These are phyloP conservation scores for Wickerhamiella domercqiae DNA, from an alignment of 805 yeast species.

Conservation along the genomic window DNA sequence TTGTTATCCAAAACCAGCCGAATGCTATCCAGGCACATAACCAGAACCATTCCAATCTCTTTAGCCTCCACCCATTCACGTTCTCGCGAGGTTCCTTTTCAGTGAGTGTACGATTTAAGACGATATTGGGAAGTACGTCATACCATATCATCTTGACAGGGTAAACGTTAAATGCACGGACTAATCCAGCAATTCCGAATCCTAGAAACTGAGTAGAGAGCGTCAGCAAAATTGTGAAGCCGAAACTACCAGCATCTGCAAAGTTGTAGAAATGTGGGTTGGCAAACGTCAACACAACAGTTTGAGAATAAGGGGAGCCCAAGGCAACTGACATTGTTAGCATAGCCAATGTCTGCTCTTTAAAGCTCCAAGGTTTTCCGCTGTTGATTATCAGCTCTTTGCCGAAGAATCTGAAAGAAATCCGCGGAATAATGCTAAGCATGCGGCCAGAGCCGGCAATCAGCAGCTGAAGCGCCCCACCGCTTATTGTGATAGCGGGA, in stretches of 20 bases:
- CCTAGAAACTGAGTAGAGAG: conserved; percentile 49
- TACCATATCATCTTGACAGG: conserved; percentile 44
- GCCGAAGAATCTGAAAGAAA: conserved; percentile 6
- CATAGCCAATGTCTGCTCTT: conserved; percentile 31
- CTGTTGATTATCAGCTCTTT: conserved; percentile 1
- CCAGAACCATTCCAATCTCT: conserved; percentile 36
- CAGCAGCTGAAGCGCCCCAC: conserved; percentile 41
- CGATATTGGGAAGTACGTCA: conserved; percentile 31
- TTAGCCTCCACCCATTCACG: conserved; percentile 45
- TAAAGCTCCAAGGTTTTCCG: conserved; percentile 29
- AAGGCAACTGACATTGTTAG: conserved; percentile 19
- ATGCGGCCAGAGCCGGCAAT: conserved; percentile 43
- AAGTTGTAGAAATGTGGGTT: conserved; percentile 18
- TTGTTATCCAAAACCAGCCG: conserved; percentile 53
- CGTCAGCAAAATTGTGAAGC: conserved; percentile 38
- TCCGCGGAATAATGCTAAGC: conserved; percentile 24
- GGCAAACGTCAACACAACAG: conserved; percentile 23
- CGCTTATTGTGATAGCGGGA: conserved; percentile 36
- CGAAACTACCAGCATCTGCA: conserved; percentile 24
- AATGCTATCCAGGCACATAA: conserved; percentile 30
- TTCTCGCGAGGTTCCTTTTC: conserved; percentile 5
- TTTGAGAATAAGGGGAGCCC: conserved; percentile 17
- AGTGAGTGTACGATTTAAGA: conserved; percentile 34
- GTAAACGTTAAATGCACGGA: conserved; percentile 43
- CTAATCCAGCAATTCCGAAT: conserved; percentile 49